These are phyloP conservation scores for Solanum hybrid DNA, from an alignment of 305 asterid species.

Conservation along the genomic window DNA sequence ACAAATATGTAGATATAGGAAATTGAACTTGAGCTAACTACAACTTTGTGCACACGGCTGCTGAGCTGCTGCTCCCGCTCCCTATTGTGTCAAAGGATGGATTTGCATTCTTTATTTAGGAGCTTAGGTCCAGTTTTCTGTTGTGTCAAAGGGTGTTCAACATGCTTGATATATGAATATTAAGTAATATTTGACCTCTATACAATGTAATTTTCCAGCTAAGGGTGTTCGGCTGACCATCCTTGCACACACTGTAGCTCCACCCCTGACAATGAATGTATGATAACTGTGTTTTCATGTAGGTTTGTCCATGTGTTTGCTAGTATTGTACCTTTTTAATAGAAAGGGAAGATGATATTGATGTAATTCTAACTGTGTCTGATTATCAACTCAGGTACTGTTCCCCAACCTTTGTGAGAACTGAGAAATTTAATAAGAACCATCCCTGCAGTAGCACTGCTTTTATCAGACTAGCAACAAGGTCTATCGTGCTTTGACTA, in stretches of 20 bases:
- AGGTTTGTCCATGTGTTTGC: not conserved
- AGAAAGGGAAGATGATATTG: not conserved
- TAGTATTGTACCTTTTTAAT: not conserved
- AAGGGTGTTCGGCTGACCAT: not conserved
- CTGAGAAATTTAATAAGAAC: not conserved
- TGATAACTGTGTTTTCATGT: not conserved
- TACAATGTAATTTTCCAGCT: not conserved
- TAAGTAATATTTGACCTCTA: not conserved
- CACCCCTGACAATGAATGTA: not conserved
- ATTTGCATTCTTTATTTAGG: not conserved
- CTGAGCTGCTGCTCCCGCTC: not conserved
- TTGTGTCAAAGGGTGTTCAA: not conserved
- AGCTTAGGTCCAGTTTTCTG: not conserved
- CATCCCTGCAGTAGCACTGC: not conserved
- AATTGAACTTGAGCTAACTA: too few relatives aligned
- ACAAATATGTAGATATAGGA: not conserved
- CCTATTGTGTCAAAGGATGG: not conserved
- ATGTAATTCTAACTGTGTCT: not conserved
- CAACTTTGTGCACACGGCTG: not conserved
- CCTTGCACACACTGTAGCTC: not conserved
- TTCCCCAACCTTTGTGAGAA: not conserved
- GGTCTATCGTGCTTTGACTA: not conserved
- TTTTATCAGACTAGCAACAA: not conserved
- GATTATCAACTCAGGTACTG: not conserved
- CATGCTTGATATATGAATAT: not conserved